phyloP scores from a whole-genome alignment of 2,329 filamentous ascomycete genomes.

The Sarocladiaceae sp. region DNA sequence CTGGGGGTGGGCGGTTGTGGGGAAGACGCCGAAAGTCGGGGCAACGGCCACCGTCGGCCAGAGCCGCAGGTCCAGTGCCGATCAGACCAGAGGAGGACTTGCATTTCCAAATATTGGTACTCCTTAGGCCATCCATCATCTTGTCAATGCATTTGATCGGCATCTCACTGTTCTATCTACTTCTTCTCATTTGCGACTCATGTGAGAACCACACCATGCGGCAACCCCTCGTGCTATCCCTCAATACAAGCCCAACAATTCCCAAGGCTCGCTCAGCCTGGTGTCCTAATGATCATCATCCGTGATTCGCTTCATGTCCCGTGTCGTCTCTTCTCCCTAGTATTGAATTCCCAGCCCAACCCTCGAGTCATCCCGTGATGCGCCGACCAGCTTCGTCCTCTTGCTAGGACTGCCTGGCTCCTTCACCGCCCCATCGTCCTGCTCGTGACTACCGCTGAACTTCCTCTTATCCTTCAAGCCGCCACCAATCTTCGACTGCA shows the following conservation, averaged over 20 bases:
- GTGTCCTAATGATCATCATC: not conserved
- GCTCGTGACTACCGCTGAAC: constrained; percentile 30
- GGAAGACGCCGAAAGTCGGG: constrained; percentile 4
- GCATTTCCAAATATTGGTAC: too few relatives aligned
- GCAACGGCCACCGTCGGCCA: not conserved
- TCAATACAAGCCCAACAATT: too few relatives aligned
- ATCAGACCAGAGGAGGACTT: too few relatives aligned
- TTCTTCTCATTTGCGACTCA: too few relatives aligned
- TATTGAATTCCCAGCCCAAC: constrained; percentile 51
- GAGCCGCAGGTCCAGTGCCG: too few relatives aligned
- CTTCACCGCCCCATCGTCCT: constrained; percentile 40
- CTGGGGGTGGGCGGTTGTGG: constrained; percentile 2
- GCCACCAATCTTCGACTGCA: constrained; percentile 27
- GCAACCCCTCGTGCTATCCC: too few relatives aligned
- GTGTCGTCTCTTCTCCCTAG: constrained; percentile 14
- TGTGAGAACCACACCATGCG: too few relatives aligned
- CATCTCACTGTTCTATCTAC: too few relatives aligned
- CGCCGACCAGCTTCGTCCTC: constrained; percentile 39
- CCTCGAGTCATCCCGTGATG: constrained; percentile 29
- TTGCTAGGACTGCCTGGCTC: constrained; percentile 49
- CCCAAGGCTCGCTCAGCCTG: too few relatives aligned
- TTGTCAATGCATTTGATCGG: too few relatives aligned
- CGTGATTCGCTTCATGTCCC: not conserved
- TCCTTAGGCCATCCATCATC: too few relatives aligned
- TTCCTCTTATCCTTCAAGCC: constrained; percentile 24